Conservation (phyloP, 2,329 filamentous ascomycete species). For the Endoconidiophora polonica region DNA sequence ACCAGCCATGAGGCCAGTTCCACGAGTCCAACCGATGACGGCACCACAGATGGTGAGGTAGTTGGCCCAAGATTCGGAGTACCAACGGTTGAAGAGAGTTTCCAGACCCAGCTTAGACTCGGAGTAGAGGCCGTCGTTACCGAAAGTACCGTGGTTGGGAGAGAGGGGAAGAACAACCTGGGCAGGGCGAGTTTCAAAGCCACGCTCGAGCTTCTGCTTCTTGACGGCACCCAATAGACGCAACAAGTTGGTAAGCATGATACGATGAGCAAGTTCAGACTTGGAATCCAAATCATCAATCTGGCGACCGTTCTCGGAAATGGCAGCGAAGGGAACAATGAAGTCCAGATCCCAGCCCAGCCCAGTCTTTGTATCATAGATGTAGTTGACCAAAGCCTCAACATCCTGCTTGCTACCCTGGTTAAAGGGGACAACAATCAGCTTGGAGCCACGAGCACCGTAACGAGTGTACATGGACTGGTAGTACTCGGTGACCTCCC, state of each 20-base stretch:
- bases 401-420: constrained; percentile 97
- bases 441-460: constrained; percentile 83
- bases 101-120: constrained; percentile 95
- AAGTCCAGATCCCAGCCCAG: constrained; percentile 97
- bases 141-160: constrained; percentile 96
- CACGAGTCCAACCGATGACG: constrained; percentile 97
- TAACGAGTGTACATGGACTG: constrained; percentile 95
- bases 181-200: constrained; percentile 86
- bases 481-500: constrained; percentile 97
- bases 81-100: constrained; percentile 96
- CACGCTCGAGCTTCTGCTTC: constrained; percentile 69
- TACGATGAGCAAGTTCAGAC: constrained; percentile 92
- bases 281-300: constrained; percentile 95
- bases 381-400: constrained; percentile 83
- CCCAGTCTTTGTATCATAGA: constrained; percentile 90
- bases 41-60: constrained; percentile 97
- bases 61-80: constrained; percentile 91
- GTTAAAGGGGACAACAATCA: constrained; percentile 97
- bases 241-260: constrained; percentile 95
- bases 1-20: constrained; percentile 91
- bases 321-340: constrained; percentile 90
- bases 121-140: constrained; percentile 92
- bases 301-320: constrained; percentile 92
- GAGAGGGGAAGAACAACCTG: constrained; percentile 93
- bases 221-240: constrained; percentile 85